These are phyloP conservation scores for Primulina tabacum DNA, from an alignment of 257 asterid genomes.

Conservation along the genomic window DNA sequence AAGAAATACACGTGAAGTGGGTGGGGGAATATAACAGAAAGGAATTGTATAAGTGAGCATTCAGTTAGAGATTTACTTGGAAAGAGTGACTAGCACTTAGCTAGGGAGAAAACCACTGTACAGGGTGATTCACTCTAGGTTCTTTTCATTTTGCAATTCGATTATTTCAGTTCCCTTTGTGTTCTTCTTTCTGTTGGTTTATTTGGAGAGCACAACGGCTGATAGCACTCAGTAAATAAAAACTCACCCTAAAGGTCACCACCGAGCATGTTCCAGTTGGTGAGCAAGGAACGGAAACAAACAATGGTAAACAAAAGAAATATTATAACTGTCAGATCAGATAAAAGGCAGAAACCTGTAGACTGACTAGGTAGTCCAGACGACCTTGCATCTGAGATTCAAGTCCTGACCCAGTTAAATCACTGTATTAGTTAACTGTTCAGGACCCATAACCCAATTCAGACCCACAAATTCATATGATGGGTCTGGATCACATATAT, in stretches of 20 bases:
- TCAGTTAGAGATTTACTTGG: no score
- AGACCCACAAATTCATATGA: background rate
- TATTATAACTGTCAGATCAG: background rate
- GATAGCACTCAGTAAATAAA: background rate
- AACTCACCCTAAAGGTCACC: constrained; percentile 3
- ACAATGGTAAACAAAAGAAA: background rate
- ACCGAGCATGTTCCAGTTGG: background rate
- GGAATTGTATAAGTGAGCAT: no score
- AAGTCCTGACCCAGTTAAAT: background rate
- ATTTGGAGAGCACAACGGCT: background rate
- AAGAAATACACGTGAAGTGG: no score
- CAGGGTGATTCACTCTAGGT: no score
- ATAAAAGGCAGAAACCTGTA: background rate
- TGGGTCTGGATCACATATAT: background rate
- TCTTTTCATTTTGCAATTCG: no score
- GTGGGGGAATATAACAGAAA: no score
- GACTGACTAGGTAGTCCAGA: background rate
- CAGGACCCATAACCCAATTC: background rate
- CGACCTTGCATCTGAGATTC: background rate
- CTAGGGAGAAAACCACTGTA: no score
- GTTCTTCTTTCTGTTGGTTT: no score
- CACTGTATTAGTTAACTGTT: background rate
- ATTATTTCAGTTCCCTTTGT: no score
- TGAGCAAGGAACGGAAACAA: background rate
- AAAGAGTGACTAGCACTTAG: no score